Percentiles rank a stretch among this genome's conserved stretches.
Evolutionary conservation across 2,329 filamentous ascomycete species (phyloP).

Genomic region (Cercospora zeae-maydis): DNA sequence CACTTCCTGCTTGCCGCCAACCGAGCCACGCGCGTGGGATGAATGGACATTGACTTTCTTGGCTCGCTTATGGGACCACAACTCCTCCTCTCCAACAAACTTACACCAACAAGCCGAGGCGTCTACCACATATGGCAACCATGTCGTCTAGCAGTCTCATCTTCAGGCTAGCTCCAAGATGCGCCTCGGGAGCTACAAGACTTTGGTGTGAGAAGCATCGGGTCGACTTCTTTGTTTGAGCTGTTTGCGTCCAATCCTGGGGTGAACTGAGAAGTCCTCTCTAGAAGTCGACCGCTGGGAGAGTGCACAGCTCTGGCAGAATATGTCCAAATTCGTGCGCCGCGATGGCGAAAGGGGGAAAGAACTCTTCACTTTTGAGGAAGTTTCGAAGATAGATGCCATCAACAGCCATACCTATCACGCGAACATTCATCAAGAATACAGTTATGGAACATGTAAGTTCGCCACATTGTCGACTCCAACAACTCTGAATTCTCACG

Average conservation of each 20-base stretch:
- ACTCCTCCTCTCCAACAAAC: background rate
- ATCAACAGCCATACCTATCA: constrained; percentile 19
- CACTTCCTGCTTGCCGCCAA: background rate
- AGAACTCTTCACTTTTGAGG: constrained; percentile 17
- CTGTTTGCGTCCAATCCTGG: background rate
- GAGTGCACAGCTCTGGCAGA: background rate
- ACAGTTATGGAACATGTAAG: constrained; percentile 17
- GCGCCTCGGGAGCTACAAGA: background rate
- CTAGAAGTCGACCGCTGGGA: background rate
- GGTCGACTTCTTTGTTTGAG: background rate
- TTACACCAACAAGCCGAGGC: background rate
- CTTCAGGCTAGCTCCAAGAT: background rate
- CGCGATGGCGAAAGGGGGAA: constrained; percentile 6
- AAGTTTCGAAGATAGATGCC: constrained; percentile 11
- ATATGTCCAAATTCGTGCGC: background rate
- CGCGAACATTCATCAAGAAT: constrained; percentile 17
- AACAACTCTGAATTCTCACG: too few species aligned
- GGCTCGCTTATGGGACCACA: background rate
- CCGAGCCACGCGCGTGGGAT: background rate
- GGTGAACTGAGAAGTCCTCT: background rate
- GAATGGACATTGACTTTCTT: background rate
- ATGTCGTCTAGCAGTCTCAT: background rate
- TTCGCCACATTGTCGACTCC: background rate
- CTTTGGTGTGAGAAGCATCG: background rate
- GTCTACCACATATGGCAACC: background rate